Evolutionary conservation across 2,329 filamentous ascomycete genomes (phyloP).

Genomic region (Stromatinia cepivora): DNA sequence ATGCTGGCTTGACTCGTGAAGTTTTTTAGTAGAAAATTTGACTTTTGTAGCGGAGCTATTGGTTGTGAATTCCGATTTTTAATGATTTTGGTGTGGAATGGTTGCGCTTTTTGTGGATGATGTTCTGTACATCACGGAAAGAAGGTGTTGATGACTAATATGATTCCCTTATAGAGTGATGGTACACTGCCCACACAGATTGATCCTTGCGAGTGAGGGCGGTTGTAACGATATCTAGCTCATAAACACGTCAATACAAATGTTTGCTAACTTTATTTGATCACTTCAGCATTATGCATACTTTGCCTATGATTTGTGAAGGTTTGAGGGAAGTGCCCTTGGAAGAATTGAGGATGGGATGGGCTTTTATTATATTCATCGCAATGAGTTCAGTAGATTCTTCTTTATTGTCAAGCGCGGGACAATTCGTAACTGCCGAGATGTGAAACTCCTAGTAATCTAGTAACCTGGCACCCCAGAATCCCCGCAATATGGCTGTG

Average conservation of each 20-base stretch:
- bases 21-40: not conserved
- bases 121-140: not conserved
- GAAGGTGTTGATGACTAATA: not conserved
- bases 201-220: too few relatives aligned
- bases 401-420: too few relatives aligned
- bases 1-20: not conserved
- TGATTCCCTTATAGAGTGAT: too few relatives aligned
- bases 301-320: too few relatives aligned
- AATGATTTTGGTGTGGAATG: not conserved
- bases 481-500: not conserved
- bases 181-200: too few relatives aligned
- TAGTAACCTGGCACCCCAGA: not conserved
- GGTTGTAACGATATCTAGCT: too few relatives aligned
- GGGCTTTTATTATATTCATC: not conserved
- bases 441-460: not conserved
- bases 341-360: too few relatives aligned
- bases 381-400: not conserved
- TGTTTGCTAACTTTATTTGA: too few relatives aligned
- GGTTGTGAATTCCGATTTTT: not conserved
- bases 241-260: too few relatives aligned
- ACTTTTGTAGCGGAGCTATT: not conserved
- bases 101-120: not conserved
- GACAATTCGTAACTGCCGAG: not conserved
- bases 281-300: too few relatives aligned
- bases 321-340: too few relatives aligned